phyloP scores from a whole-genome alignment of 768 basidiomycete species.

The Rhodocollybia butyracea region DNA sequence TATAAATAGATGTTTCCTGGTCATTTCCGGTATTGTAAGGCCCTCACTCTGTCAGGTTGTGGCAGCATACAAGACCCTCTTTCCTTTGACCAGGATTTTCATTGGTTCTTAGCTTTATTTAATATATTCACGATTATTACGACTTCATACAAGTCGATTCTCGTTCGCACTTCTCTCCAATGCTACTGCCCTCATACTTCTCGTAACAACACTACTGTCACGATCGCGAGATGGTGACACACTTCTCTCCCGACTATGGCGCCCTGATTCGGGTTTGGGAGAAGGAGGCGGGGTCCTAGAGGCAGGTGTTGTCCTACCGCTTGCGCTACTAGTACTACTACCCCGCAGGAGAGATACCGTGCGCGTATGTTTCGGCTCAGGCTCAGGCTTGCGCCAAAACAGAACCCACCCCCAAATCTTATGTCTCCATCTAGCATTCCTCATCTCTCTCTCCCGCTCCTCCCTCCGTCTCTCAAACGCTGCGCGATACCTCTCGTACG shows the following conservation, averaged over 20 bases:
- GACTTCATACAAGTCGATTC: too few species aligned
- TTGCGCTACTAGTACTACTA: neutral
- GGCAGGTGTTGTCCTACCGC: neutral
- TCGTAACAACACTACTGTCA: neutral
- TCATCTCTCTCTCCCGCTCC: conserved; percentile 47
- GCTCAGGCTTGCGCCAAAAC: neutral
- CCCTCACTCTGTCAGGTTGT: too few species aligned
- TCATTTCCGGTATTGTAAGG: too few species aligned
- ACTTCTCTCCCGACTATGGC: neutral
- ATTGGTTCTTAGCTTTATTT: too few species aligned
- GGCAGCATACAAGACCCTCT: too few species aligned
- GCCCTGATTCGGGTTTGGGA: neutral
- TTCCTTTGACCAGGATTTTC: too few species aligned
- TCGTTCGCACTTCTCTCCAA: neutral
- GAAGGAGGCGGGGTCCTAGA: conserved; percentile 1
- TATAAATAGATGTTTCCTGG: too few species aligned
- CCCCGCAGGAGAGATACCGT: neutral
- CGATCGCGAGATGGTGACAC: neutral
- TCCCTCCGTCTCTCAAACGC: conserved; percentile 80
- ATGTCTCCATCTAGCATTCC: conserved; percentile 28
- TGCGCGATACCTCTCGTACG: conserved; percentile 88
- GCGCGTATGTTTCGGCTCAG: neutral
- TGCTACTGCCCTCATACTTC: conserved; percentile 1
- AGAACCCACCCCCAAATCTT: conserved; percentile 16
- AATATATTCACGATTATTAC: too few species aligned